Evolutionary conservation across 306 rosid species (phyloP).

Genomic region (Lotus japonicus): DNA sequence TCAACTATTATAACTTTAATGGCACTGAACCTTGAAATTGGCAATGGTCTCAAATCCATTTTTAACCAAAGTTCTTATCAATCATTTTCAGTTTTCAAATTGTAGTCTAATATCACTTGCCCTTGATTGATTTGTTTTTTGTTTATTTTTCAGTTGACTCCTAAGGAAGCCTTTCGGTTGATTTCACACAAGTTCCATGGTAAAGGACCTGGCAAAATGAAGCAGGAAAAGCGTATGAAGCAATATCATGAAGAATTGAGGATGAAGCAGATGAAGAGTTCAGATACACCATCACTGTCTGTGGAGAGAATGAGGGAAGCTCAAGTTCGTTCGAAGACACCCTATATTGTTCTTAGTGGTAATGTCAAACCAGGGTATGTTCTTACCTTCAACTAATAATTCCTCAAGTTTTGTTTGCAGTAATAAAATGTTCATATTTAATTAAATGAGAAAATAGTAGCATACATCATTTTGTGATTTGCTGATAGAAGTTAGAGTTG

Average conservation of each 20-base stretch:
- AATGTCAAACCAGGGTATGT: conserved; percentile 91
- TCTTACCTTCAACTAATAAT: not conserved
- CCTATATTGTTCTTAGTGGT: conserved; percentile 94
- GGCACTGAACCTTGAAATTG: not conserved
- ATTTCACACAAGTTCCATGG: conserved; percentile 91
- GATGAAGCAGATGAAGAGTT: conserved; percentile 90
- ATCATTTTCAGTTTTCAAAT: conserved; percentile 16
- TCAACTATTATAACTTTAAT: too few species aligned
- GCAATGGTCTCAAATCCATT: not conserved
- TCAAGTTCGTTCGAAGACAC: conserved; percentile 71
- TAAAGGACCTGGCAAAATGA: conserved; percentile 94
- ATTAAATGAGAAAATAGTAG: conserved; percentile 11
- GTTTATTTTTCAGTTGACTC: conserved; percentile 71
- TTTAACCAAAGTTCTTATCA: not conserved
- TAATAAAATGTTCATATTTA: not conserved
- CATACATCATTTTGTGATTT: not conserved
- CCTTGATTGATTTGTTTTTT: conserved; percentile 16
- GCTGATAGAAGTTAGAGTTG: not conserved
- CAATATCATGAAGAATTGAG: conserved; percentile 80
- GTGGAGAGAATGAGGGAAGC: conserved; percentile 97
- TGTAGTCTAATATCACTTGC: not conserved
- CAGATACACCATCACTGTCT: conserved; percentile 79
- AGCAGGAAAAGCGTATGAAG: conserved; percentile 92
- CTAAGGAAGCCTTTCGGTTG: conserved; percentile 80
- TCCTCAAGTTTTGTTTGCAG: not conserved